Conservation (phyloP, 805 yeast species). For the Zygosaccharomyces rouxii region DNA sequence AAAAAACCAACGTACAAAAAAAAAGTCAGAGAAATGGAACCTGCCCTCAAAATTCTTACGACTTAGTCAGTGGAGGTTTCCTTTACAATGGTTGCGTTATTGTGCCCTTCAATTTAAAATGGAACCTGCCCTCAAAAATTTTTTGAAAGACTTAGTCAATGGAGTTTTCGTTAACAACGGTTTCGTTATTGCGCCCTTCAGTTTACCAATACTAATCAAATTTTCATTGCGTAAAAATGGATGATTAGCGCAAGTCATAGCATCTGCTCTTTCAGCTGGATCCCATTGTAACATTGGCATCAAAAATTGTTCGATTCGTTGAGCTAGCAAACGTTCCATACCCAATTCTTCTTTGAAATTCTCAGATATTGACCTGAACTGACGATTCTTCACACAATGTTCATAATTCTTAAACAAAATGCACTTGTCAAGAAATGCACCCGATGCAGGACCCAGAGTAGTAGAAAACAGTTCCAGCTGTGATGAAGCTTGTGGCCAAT, state of each 20-base stretch:
- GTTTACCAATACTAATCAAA: neutral
- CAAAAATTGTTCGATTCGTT: conserved; percentile 5
- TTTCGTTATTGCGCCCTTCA: neutral
- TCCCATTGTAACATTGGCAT: conserved; percentile 6
- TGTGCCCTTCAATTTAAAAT: neutral
- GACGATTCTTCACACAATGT: neutral
- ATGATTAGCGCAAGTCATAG: neutral
- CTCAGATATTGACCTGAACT: neutral
- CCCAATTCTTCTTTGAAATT: conserved; percentile 3
- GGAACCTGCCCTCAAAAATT: neutral
- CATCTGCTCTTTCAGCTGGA: conserved; percentile 4
- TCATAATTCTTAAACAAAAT: neutral
- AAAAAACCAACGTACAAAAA: neutral
- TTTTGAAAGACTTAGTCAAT: neutral
- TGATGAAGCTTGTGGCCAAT: neutral
- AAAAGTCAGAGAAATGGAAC: neutral
- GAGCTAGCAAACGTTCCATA: neutral
- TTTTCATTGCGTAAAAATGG: neutral
- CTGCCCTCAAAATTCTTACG: neutral
- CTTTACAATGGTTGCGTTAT: neutral
- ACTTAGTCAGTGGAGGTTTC: neutral
- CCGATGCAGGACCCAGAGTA: conserved; percentile 1
- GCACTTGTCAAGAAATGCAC: conserved; percentile 1
- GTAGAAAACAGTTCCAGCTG: conserved; percentile 2
- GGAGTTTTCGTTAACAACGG: neutral